Conservation (phyloP, 2,329 filamentous ascomycete species). For the Exserohilum turcica region DNA sequence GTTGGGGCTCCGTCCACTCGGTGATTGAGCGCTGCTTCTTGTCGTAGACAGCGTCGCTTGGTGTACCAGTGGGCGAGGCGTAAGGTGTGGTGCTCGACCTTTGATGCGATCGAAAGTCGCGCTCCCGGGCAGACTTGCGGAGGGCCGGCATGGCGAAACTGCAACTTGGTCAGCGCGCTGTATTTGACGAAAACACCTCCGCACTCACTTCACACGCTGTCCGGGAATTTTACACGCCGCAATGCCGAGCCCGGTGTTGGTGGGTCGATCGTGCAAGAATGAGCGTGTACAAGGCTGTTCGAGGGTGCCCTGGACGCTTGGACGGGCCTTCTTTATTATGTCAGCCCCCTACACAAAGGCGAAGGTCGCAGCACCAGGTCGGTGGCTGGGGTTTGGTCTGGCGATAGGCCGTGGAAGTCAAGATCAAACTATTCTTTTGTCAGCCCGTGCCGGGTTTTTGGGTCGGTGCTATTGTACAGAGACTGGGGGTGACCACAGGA, state of each 20-base stretch:
- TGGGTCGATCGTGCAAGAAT: slow-evolving; percentile 33
- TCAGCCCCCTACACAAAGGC: slow-evolving; percentile 23
- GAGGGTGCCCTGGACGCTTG: slow-evolving; percentile 24
- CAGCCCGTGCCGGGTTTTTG: neutral
- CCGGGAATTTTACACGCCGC: slow-evolving; percentile 32
- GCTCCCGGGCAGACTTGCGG: slow-evolving; percentile 43
- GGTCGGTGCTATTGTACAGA: neutral
- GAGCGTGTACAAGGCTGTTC: slow-evolving; percentile 29
- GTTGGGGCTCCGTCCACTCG: slow-evolving; percentile 63
- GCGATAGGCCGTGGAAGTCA: neutral
- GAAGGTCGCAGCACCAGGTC: slow-evolving; percentile 11
- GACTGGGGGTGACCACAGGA: neutral
- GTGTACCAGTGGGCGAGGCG: slow-evolving; percentile 37
- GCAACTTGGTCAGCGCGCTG: slow-evolving; percentile 40
- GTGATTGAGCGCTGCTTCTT: slow-evolving; percentile 49
- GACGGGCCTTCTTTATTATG: slow-evolving; percentile 26
- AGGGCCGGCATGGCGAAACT: slow-evolving; percentile 47
- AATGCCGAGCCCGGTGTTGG: slow-evolving; percentile 36
- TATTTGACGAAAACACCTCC: slow-evolving; percentile 11
- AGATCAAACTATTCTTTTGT: neutral
- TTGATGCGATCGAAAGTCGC: slow-evolving; percentile 32
- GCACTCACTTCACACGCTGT: slow-evolving; percentile 43
- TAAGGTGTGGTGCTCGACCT: slow-evolving; percentile 45
- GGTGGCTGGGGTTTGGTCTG: neutral
- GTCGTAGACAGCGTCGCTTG: slow-evolving; percentile 35